These are phyloP conservation scores for Chloranthus sessilifolius DNA, from an alignment of 164 flowering plant species.

Conservation along the genomic window DNA sequence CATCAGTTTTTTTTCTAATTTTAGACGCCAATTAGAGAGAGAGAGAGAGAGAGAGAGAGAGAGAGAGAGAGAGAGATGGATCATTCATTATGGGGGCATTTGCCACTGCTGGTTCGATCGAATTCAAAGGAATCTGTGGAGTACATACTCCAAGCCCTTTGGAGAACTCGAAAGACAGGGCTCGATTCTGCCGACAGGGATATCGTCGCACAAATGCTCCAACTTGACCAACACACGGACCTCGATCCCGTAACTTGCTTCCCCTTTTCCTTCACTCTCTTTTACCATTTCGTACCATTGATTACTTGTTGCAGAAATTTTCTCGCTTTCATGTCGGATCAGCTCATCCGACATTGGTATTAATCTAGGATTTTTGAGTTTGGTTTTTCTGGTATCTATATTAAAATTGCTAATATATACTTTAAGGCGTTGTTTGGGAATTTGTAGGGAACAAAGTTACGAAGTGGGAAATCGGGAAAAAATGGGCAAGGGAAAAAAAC, in stretches of 20 bases:
- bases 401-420: no score
- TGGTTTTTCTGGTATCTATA: no score
- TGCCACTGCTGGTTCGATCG: conserved; percentile 61
- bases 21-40: no score
- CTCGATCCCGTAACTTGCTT: conserved; percentile 54
- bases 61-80: conserved; percentile 23
- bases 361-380: no score
- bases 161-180: conserved; percentile 70
- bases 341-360: no score
- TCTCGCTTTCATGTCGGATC: background rate
- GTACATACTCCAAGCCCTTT: conserved; percentile 60
- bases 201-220: conserved; percentile 47
- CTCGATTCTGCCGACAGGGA: conserved; percentile 61
- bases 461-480: no score
- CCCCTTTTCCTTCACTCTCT: background rate
- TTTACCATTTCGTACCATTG: background rate
- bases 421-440: no score
- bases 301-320: background rate
- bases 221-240: conserved; percentile 46
- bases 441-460: no score
- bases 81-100: conserved; percentile 53
- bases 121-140: conserved; percentile 65
- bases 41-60: background rate
- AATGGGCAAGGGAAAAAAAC: no score
- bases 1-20: no score